phyloP scores from a whole-genome alignment of 192 early-diverging fungal genomes.

The Paraglomus occultum region DNA sequence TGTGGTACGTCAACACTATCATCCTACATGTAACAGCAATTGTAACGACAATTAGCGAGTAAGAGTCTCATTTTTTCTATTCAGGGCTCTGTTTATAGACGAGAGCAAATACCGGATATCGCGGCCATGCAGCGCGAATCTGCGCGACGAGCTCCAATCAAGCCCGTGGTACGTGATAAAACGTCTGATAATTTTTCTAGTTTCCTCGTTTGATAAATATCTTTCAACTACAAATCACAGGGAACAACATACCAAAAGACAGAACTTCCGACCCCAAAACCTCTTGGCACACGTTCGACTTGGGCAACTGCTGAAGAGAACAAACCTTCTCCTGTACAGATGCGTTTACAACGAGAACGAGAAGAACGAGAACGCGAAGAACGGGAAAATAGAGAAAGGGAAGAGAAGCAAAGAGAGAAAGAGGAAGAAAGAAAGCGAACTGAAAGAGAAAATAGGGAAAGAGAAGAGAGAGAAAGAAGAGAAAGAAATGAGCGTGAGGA shows the following conservation, averaged over 20 bases:
- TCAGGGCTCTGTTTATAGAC: conserved; percentile 57
- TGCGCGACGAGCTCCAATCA: conserved; percentile 42
- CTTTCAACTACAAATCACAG: conserved; percentile 16
- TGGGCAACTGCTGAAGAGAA: conserved; percentile 22
- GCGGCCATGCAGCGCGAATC: conserved; percentile 47
- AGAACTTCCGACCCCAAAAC: conserved; percentile 38
- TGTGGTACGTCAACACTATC: conserved; percentile 35
- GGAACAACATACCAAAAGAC: conserved; percentile 38
- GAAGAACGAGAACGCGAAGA: conserved; percentile 33
- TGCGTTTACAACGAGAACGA: conserved; percentile 34
- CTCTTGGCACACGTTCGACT: conserved; percentile 32
- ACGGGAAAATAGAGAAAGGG: conserved; percentile 30
- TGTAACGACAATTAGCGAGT: too few relatives aligned
- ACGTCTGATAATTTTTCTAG: background rate
- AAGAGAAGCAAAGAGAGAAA: conserved; percentile 36
- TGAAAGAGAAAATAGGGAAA: conserved; percentile 37
- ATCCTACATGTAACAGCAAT: too few relatives aligned
- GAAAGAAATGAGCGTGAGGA: conserved; percentile 32
- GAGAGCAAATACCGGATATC: conserved; percentile 58
- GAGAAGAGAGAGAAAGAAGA: conserved; percentile 38
- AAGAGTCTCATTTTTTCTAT: background rate
- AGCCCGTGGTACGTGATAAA: conserved; percentile 34
- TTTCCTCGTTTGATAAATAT: background rate
- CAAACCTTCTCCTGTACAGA: conserved; percentile 28
- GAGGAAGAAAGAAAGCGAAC: conserved; percentile 38